Evolutionary conservation across 176 grass and related monocot species (phyloP), one percentile per base, ranked within the genome.

Genomic region (Cocos nucifera): DNA sequence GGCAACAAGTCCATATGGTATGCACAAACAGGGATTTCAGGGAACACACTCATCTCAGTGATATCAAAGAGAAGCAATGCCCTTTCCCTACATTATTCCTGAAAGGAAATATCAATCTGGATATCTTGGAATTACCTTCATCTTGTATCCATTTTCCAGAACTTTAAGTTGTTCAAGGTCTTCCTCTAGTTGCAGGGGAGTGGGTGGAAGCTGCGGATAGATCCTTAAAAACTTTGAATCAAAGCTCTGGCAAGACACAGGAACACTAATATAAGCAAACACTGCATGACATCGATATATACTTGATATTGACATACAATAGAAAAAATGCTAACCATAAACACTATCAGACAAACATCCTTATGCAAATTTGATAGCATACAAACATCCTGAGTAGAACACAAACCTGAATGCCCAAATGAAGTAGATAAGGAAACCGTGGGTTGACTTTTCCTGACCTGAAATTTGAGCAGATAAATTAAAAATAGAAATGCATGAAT

Each of bases 151-250:
- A 44, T 92, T 92, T 53, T 97, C 93, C 61, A 92, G 81, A 63
- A 97, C 93, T 88, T 97, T 97, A 21, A 98, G 84, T 81, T 92
- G 93, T 55, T 98, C 87, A 51, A 92, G 78, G 69, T 98, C 93
- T 83, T 98, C 93, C 69, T 98, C 93, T 56, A 86, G 60, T 55
- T 92, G 93, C 73, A 98, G 57, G 16, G 81, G 79, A 63, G 84
- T 89, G 52, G 87, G 79, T 69, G 71, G 56, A 23, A 98, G 73
- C 35, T 83, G 71, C 24, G 84, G 78, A 44, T 92, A 98, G 22
- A 92, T 92, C 76, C 80, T 92, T 67, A 98, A 54, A 73, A 98
- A 98, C n/a, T 92, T 82, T 12, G 84, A 73, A 78, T 98, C 87
- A 65, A 85, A 98, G 32, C 84, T 86, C 87, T 92, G 53, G 19